phyloP scores from a whole-genome alignment of 176 grass and related monocot genomes.

The Oryza punctata region DNA sequence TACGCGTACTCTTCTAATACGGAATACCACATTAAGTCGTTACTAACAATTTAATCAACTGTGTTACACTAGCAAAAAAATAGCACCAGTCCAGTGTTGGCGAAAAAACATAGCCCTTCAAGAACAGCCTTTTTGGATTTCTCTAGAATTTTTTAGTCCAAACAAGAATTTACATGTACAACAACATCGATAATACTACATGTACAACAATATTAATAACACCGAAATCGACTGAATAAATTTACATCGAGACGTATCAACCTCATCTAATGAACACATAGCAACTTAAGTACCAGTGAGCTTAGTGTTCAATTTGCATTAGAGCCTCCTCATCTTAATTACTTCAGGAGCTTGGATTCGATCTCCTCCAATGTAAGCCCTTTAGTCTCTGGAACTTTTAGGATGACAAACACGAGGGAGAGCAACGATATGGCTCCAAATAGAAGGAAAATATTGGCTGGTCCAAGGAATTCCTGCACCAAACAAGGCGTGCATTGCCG shows the following conservation, averaged over 20 bases:
- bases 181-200: constrained; percentile 4
- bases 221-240: background rate
- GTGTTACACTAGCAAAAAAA: background rate
- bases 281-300: background rate
- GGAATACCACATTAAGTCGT: background rate
- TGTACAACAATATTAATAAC: constrained; percentile 17
- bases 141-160: background rate
- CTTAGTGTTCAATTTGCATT: background rate
- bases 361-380: constrained; percentile 97
- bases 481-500: background rate
- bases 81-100: background rate
- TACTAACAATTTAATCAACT: background rate
- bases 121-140: background rate
- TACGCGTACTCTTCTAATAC: background rate
- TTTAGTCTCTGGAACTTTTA: constrained; percentile 91
- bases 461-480: constrained; percentile 70
- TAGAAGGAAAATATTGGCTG: constrained; percentile 85
- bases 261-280: background rate
- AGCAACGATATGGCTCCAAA: constrained; percentile 86
- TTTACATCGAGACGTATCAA: constrained; percentile 27
- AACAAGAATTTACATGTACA: background rate
- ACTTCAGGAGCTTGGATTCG: constrained; percentile 86
- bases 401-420: constrained; percentile 69
- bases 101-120: background rate
- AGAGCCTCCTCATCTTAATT: background rate